phyloP scores from a whole-genome alignment of 129 eudicot genomes.

The Escallonia rubra region DNA sequence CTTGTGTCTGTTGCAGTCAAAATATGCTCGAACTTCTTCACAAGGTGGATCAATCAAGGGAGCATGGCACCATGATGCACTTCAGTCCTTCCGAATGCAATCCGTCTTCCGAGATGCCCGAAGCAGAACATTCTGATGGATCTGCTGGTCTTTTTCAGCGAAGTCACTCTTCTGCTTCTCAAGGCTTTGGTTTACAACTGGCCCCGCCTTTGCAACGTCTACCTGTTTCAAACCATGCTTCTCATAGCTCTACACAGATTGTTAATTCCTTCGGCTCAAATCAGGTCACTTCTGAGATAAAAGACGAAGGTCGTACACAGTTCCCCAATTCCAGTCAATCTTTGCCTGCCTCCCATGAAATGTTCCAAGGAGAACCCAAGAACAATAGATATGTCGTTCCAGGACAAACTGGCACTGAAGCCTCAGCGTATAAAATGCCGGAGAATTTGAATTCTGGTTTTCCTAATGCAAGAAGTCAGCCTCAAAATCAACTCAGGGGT shows the following conservation, averaged over 20 bases:
- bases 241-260: conserved; percentile 31
- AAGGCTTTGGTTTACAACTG: conserved; percentile 80
- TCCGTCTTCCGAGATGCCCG: conserved; percentile 45
- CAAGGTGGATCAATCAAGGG: conserved; percentile 75
- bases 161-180: conserved; percentile 60
- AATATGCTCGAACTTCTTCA: conserved; percentile 92
- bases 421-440: conserved; percentile 22
- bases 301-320: conserved; percentile 39
- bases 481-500: conserved; percentile 40
- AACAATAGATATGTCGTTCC: conserved; percentile 27
- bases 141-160: conserved; percentile 48
- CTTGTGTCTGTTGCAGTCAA: conserved; percentile 42
- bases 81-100: conserved; percentile 38
- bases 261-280: conserved; percentile 18
- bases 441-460: conserved; percentile 38
- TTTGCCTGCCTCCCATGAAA: conserved; percentile 32
- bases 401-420: conserved; percentile 29
- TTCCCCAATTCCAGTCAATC: conserved; percentile 20
- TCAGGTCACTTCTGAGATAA: conserved; percentile 27
- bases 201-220: conserved; percentile 77
- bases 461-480: conserved; percentile 40
- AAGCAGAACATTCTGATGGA: conserved; percentile 59
- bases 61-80: conserved; percentile 30
- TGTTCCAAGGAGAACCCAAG: conserved; percentile 31
- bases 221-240: conserved; percentile 27